Percentiles rank a stretch among this genome's conserved stretches.
These are phyloP conservation scores for Erigeron canadensis DNA, from an alignment of 129 eudicot genomes.

Conservation along the genomic window DNA sequence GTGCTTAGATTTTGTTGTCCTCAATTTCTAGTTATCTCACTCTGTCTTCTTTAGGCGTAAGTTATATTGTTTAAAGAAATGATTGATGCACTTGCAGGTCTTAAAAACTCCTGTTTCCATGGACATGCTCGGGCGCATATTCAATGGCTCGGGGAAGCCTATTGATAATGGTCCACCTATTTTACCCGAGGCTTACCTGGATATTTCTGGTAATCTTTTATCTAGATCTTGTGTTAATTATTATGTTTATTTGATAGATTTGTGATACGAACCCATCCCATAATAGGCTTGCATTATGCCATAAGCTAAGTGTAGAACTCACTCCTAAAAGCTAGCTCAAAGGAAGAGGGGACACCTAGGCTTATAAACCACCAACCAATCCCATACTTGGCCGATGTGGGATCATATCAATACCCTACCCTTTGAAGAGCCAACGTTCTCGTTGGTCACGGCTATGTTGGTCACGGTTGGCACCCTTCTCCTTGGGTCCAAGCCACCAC, in stretches of 20 bases:
- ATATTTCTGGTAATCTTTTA: constrained; percentile 70
- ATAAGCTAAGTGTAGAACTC: too few species aligned
- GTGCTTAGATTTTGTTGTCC: neutral
- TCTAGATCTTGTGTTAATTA: constrained; percentile 18
- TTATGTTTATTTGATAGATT: neutral
- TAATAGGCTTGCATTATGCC: too few species aligned
- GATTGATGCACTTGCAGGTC: constrained; percentile 49
- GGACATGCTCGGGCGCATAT: constrained; percentile 99
- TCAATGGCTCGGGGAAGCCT: constrained; percentile 98
- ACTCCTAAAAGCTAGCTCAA: too few species aligned
- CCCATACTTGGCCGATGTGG: too few species aligned
- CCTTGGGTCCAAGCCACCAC: too few species aligned
- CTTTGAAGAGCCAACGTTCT: too few species aligned
- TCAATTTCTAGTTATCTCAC: neutral
- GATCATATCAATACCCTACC: too few species aligned
- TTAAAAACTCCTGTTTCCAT: constrained; percentile 92
- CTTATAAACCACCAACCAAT: too few species aligned
- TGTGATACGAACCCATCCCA: too few species aligned
- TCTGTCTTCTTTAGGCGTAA: neutral
- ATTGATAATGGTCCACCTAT: constrained; percentile 99
- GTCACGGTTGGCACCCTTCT: too few species aligned
- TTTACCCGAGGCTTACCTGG: constrained; percentile 84
- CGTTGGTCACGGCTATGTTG: too few species aligned
- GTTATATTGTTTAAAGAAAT: neutral
- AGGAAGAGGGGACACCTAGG: too few species aligned